Evolutionary conservation across 306 rosid species (phyloP).

Genomic region (Cercis canadensis): DNA sequence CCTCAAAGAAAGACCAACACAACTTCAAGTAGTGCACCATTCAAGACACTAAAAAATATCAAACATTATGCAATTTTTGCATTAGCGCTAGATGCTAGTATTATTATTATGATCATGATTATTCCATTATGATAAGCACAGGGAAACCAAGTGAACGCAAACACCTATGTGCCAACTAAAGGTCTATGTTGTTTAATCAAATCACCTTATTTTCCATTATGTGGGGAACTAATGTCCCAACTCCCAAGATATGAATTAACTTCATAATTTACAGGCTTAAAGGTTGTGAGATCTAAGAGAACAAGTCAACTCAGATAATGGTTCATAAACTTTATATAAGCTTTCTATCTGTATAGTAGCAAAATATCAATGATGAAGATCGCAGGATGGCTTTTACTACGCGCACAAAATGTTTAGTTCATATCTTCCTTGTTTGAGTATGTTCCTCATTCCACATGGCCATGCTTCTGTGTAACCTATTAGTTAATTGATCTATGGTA

Average conservation of each 20-base stretch:
- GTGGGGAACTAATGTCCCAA: background rate
- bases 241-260: background rate
- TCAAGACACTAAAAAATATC: slow-evolving; percentile 15
- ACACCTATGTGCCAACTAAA: background rate
- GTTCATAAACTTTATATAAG: slow-evolving; percentile 5
- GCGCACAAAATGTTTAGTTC: no score
- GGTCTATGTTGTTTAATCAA: background rate
- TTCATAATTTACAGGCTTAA: slow-evolving; percentile 12
- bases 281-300: background rate
- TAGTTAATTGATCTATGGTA: no score
- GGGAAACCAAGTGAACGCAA: slow-evolving; percentile 5
- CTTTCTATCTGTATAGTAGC: background rate
- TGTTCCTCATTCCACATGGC: no score
- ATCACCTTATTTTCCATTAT: slow-evolving; percentile 18
- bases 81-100: background rate
- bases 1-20: slow-evolving; percentile 12
- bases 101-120: background rate
- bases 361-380: background rate
- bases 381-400: no score
- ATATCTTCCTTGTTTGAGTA: no score
- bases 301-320: slow-evolving; percentile 5
- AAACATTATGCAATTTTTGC: background rate
- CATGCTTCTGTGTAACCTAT: no score
- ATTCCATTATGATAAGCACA: background rate
- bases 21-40: slow-evolving; percentile 6